Conservation (phyloP, 768 basidiomycete genomes). For the Dioszegia crocea region DNA sequence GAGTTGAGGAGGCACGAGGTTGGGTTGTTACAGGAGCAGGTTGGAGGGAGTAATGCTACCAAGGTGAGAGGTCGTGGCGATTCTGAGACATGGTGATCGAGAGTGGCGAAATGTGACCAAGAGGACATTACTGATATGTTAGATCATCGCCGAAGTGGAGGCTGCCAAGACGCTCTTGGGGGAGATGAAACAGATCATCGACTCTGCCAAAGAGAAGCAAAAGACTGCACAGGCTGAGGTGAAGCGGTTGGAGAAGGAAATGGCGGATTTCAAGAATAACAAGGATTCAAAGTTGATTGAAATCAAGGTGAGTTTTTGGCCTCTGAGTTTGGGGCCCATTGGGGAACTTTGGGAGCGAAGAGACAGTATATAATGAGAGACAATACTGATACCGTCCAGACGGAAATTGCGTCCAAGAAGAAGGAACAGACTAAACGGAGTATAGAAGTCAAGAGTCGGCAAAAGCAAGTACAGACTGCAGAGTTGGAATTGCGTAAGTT, state of each 20-base stretch:
- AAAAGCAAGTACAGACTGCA: slow-evolving; percentile 84
- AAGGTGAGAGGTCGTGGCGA: too few species aligned
- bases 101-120: background rate
- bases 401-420: slow-evolving; percentile 75
- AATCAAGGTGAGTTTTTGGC: slow-evolving; percentile 63
- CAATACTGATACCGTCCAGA: slow-evolving; percentile 54
- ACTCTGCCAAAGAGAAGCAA: slow-evolving; percentile 68
- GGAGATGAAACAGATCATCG: slow-evolving; percentile 46
- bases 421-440: slow-evolving; percentile 73
- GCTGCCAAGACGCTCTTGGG: slow-evolving; percentile 62
- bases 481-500: slow-evolving; percentile 76
- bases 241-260: slow-evolving; percentile 87
- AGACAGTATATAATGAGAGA: too few species aligned
- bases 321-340: background rate
- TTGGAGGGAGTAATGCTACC: slow-evolving; percentile 82
- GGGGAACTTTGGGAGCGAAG: background rate
- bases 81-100: too few species aligned
- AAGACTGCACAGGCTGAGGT: slow-evolving; percentile 69
- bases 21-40: slow-evolving; percentile 71
- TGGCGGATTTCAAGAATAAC: slow-evolving; percentile 98
- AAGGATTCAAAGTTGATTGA: slow-evolving; percentile 95
- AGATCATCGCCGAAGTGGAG: slow-evolving; percentile 80
- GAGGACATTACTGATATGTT: background rate
- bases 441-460: slow-evolving; percentile 73
- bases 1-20: slow-evolving; percentile 90